These are phyloP conservation scores for Candida insectalens DNA, from an alignment of 805 yeast genomes.

Conservation along the genomic window DNA sequence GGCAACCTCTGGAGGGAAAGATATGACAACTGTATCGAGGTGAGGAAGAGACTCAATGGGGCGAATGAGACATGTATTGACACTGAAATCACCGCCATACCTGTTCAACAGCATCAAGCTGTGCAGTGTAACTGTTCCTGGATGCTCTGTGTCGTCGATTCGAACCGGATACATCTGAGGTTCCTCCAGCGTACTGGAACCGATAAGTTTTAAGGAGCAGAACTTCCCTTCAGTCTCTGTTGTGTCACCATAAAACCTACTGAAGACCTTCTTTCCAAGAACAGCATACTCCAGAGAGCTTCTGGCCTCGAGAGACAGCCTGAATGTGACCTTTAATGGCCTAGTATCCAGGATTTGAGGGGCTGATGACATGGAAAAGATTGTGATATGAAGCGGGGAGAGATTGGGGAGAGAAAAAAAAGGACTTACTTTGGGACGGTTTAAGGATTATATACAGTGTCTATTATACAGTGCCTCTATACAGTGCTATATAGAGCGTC, in stretches of 20 bases:
- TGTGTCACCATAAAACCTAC: slow-evolving; percentile 7
- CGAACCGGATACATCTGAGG: slow-evolving; percentile 29
- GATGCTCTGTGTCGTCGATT: slow-evolving; percentile 15
- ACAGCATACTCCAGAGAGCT: slow-evolving; percentile 13
- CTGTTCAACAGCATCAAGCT: slow-evolving; percentile 27
- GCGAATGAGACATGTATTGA: slow-evolving; percentile 29
- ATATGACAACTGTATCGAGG: slow-evolving; percentile 30
- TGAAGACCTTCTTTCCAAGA: slow-evolving; percentile 9
- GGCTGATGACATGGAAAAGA: no score
- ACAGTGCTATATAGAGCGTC: no score
- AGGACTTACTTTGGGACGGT: no score
- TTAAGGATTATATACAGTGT: no score
- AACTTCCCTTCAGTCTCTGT: slow-evolving; percentile 5
- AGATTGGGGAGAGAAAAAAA: no score
- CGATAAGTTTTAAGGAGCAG: slow-evolving; percentile 14
- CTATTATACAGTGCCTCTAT: no score
- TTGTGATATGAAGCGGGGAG: no score
- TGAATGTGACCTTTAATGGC: slow-evolving; percentile 10
- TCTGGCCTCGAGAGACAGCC: slow-evolving; percentile 11
- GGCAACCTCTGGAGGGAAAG: slow-evolving; percentile 40
- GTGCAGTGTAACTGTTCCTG: slow-evolving; percentile 27
- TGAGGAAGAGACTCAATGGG: slow-evolving; percentile 19
- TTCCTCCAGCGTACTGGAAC: slow-evolving; percentile 14
- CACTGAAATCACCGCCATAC: slow-evolving; percentile 31
- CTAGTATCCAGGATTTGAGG: not conserved